These are phyloP conservation scores for Boletus barrowsii DNA, from an alignment of 768 basidiomycete genomes.

Conservation along the genomic window DNA sequence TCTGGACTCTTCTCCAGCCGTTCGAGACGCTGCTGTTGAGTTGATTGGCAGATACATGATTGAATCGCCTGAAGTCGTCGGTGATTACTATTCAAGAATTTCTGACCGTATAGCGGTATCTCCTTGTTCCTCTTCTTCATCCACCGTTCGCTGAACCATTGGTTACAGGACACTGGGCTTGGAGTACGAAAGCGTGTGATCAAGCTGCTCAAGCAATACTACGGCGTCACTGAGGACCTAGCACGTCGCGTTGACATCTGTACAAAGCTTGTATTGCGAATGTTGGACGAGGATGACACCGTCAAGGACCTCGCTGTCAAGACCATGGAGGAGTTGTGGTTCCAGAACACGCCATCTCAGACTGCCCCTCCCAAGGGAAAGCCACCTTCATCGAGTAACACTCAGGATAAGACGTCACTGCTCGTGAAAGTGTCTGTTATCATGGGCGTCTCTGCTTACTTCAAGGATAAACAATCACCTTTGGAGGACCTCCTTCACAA, in stretches of 20 bases:
- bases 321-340: constrained; percentile 90
- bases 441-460: constrained; percentile 80
- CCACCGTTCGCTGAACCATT: background rate
- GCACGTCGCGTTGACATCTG: constrained; percentile 74
- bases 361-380: constrained; percentile 38
- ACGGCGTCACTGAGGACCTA: constrained; percentile 58
- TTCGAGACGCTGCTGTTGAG: constrained; percentile 96
- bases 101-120: constrained; percentile 87
- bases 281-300: constrained; percentile 90
- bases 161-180: constrained; percentile 82
- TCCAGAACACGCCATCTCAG: constrained; percentile 42
- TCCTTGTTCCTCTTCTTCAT: background rate
- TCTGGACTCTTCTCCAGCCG: constrained; percentile 87
- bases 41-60: constrained; percentile 97
- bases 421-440: constrained; percentile 73
- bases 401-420: constrained; percentile 52
- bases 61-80: constrained; percentile 82
- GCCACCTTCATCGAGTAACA: constrained; percentile 24
- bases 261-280: constrained; percentile 74
- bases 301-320: constrained; percentile 93
- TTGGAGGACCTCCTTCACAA: constrained; percentile 83
- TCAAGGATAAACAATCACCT: constrained; percentile 79
- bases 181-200: constrained; percentile 94
- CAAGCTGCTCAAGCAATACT: constrained; percentile 86
- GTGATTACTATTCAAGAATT: constrained; percentile 85